Base-by-base conservation (phyloP, 2,329 filamentous ascomycete genomes). In the Chrysoporthe deuterocubensis region DNA sequence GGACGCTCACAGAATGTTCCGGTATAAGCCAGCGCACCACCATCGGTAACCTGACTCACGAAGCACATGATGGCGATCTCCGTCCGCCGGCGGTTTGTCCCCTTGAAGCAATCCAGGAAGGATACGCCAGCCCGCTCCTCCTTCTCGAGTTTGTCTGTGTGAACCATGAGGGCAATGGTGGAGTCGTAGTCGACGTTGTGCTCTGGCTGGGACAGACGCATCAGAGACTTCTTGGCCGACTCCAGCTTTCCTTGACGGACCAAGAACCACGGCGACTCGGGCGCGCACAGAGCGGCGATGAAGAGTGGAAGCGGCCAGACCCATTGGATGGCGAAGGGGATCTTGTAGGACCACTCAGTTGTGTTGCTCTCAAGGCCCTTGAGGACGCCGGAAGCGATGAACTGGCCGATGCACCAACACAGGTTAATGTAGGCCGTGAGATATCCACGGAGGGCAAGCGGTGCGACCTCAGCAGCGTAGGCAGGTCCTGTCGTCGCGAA, bases 21-120 rank as follows among this genome's bases (percentile, higher is more conserved):
- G 11, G 74, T 78, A 70, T 82, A 82, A 72, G 78, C 79, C 37
- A 81, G 74, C 16, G 78, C 77, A 50, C 77, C 77, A 16, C 82
- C 79, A 66, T 79, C 76, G 5, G 78, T 78, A 71, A 81, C 80
- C 69, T 84, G 82, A 1, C 76, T 79, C 48, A 80, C 67, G 72
- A 81, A 81, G 18, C 76, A 68, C 75, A 81, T 76, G 71, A 78
- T 79, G 34, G 78, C 79, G 64, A 84, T 81, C 72, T 84, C 80
- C 4, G 82, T 83, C 56, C 82, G 80, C 52, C 81, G 79, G 2
- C 79, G 76, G 72, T 86, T 81, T 18, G 78, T 79, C 37, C 83
- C 83, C 13, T 75, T 75, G 78, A 86, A 85, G 68, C 80, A 82
- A 70, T 86, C 83, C 65, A 72, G 71, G 69, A 84, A 84, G 1